Evolutionary conservation across 176 grass and related monocot genomes (phyloP).

Genomic region (Musa schizocarpa): DNA sequence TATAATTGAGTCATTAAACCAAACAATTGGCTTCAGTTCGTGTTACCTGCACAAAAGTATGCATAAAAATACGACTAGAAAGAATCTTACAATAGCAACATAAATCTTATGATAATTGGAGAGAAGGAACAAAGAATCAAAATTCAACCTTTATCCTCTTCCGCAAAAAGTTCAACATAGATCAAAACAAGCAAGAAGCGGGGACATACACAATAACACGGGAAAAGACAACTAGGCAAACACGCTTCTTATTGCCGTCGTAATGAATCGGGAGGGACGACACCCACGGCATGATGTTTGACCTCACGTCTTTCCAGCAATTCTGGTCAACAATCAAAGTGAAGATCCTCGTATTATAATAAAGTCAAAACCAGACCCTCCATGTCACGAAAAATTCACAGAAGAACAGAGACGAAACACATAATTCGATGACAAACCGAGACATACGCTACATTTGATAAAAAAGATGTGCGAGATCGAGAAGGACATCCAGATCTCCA

Average conservation of each 20-base stretch:
- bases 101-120: neutral
- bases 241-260: conserved; percentile 34
- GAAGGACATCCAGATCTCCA: neutral
- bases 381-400: neutral
- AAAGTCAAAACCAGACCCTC: neutral
- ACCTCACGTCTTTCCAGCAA: neutral
- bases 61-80: neutral
- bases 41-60: neutral
- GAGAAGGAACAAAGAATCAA: neutral
- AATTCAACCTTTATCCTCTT: neutral
- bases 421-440: neutral
- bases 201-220: conserved; percentile 53
- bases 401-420: neutral
- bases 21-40: conserved; percentile 15
- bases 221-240: conserved; percentile 49
- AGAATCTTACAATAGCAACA: neutral
- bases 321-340: neutral
- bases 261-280: conserved; percentile 29
- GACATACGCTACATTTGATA: neutral
- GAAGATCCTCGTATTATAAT: neutral
- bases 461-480: neutral
- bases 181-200: neutral
- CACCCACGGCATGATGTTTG: conserved; percentile 60
- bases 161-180: neutral
- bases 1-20: neutral